These are phyloP conservation scores for Plantago elongata DNA, from an alignment of 257 asterid species.

Conservation along the genomic window DNA sequence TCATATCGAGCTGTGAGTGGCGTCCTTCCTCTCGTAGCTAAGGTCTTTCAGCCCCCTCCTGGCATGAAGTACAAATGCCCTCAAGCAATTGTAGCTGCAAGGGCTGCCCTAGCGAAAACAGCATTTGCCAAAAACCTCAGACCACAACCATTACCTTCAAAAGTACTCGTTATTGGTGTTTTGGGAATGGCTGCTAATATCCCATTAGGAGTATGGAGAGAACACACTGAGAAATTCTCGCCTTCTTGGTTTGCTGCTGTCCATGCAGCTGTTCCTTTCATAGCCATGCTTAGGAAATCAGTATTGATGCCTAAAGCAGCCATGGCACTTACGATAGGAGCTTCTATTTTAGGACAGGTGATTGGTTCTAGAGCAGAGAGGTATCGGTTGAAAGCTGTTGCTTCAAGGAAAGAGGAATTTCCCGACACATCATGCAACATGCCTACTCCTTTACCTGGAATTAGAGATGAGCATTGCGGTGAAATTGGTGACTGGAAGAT, in stretches of 20 bases:
- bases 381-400: constrained; percentile 52
- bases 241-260: constrained; percentile 90
- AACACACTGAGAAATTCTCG: constrained; percentile 81
- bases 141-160: constrained; percentile 83
- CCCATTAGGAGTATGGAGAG: constrained; percentile 92
- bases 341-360: constrained; percentile 83
- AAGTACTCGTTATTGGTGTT: constrained; percentile 67
- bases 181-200: constrained; percentile 84
- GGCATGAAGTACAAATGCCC: constrained; percentile 78
- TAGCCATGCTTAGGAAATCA: constrained; percentile 81
- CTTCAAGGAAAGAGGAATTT: constrained; percentile 24
- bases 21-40: constrained; percentile 85
- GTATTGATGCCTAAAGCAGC: constrained; percentile 87
- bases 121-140: constrained; percentile 79
- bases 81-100: constrained; percentile 71
- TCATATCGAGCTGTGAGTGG: constrained; percentile 77
- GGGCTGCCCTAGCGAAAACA: constrained; percentile 73
- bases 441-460: background rate
- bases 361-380: constrained; percentile 96
- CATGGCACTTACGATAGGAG: constrained; percentile 91
- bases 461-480: constrained; percentile 21
- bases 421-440: background rate
- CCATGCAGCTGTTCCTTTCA: constrained; percentile 94
- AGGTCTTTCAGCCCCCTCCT: constrained; percentile 72
- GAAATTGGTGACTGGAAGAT: constrained; percentile 23